These are phyloP conservation scores for Yarrowia galli DNA, from an alignment of 1,139 yeast genomes.

Conservation along the genomic window DNA sequence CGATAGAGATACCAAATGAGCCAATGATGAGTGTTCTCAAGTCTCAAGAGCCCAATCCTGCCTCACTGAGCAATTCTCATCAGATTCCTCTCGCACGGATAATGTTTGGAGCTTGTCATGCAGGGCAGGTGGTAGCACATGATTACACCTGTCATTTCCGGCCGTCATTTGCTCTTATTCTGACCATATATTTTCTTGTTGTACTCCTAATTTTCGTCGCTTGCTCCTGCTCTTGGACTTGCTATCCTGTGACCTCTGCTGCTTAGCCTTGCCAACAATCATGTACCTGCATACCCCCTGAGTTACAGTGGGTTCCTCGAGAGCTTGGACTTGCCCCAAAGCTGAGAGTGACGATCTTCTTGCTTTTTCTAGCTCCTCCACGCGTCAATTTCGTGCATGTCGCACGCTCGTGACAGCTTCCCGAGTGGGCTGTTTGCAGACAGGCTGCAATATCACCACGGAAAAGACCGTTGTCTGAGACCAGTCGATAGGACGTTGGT, in stretches of 20 bases:
- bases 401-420: slow-evolving; percentile 11
- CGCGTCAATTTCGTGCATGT: slow-evolving; percentile 27
- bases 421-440: slow-evolving; percentile 35
- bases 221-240: slow-evolving; percentile 3
- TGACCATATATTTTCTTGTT: not conserved
- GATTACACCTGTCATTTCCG: not conserved
- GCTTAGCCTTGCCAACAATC: slow-evolving; percentile 2
- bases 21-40: slow-evolving; percentile 7
- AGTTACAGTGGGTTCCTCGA: slow-evolving; percentile 5
- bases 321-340: slow-evolving; percentile 18
- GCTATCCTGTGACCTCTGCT: slow-evolving; percentile 6
- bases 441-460: not conserved
- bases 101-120: not conserved
- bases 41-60: not conserved
- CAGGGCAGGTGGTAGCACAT: slow-evolving; percentile 11
- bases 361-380: slow-evolving; percentile 6
- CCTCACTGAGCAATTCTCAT: not conserved
- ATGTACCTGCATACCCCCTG: slow-evolving; percentile 29
- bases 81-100: not conserved
- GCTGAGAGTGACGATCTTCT: not conserved
- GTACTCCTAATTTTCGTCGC: not conserved
- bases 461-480: slow-evolving; percentile 19
- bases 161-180: not conserved
- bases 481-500: slow-evolving; percentile 7
- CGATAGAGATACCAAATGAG: not conserved